Evolutionary conservation across 176 grass and related monocot species (phyloP).

Genomic region (Coix lacrymajobi): DNA sequence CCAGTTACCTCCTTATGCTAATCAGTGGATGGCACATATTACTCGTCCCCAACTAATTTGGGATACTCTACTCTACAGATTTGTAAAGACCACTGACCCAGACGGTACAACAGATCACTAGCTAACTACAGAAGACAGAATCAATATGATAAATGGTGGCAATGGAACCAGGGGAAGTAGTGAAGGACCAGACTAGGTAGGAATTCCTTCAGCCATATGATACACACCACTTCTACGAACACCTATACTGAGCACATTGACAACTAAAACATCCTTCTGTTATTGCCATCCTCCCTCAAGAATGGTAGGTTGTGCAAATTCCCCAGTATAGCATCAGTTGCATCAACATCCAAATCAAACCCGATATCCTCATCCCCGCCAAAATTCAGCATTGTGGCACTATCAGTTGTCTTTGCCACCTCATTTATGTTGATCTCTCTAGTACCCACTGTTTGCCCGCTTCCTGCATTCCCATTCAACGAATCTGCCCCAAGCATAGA

Average conservation of each 20-base stretch:
- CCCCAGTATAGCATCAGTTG: slow-evolving; percentile 76
- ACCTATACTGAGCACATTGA: slow-evolving; percentile 24
- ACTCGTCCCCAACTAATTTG: slow-evolving; percentile 29
- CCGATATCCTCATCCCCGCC: slow-evolving; percentile 47
- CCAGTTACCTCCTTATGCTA: slow-evolving; percentile 3
- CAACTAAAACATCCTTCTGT: slow-evolving; percentile 54
- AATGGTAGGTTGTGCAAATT: slow-evolving; percentile 93
- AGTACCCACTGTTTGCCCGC: slow-evolving; percentile 9
- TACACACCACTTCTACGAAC: slow-evolving; percentile 35
- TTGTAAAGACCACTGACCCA: slow-evolving; percentile 13
- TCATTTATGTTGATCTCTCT: slow-evolving; percentile 95
- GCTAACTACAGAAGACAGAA: slow-evolving; percentile 10
- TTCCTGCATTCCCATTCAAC: slow-evolving; percentile 14
- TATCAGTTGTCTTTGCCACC: slow-evolving; percentile 52
- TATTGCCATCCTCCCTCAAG: slow-evolving; percentile 82
- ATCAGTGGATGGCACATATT: slow-evolving; percentile 18
- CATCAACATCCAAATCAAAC: slow-evolving; percentile 84
- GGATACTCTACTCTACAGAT: slow-evolving; percentile 19
- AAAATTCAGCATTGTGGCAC: slow-evolving; percentile 26
- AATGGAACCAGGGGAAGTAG: background rate
- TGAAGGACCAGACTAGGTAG: background rate
- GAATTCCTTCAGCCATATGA: slow-evolving; percentile 39
- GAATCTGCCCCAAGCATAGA: slow-evolving; percentile 1
- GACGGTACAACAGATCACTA: slow-evolving; percentile 20
- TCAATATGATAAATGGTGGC: background rate